Evolutionary conservation across 352 stramenopile genomes (phyloP).

Genomic region (Aphanomyces euteiches): DNA sequence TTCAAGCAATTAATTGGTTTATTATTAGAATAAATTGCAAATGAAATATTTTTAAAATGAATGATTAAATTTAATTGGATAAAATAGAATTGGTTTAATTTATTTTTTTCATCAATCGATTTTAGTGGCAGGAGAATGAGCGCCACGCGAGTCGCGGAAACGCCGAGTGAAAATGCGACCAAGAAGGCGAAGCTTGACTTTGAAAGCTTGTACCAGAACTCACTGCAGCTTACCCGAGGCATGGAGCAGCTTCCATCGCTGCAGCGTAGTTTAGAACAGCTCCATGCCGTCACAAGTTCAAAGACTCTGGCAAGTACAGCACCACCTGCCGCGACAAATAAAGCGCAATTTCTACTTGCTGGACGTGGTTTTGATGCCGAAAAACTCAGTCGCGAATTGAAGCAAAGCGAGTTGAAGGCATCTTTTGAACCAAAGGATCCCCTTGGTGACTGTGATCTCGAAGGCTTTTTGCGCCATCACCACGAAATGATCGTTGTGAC

Average conservation of each 20-base stretch:
- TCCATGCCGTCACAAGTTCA: constrained; percentile 71
- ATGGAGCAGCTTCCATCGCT: constrained; percentile 72
- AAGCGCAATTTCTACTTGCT: constrained; percentile 80
- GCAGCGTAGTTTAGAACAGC: constrained; percentile 75
- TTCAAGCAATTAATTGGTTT: constrained; percentile 7
- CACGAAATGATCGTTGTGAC: constrained; percentile 90
- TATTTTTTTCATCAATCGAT: background rate
- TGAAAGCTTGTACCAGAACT: constrained; percentile 83
- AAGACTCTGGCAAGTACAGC: constrained; percentile 31
- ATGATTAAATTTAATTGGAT: constrained; percentile 1
- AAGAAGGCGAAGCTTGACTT: constrained; percentile 52
- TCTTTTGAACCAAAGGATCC: constrained; percentile 76
- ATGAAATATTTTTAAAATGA: background rate
- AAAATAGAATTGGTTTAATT: background rate
- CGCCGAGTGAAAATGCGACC: constrained; percentile 10
- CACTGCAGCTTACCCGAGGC: constrained; percentile 76
- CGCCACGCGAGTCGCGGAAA: background rate
- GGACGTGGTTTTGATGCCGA: constrained; percentile 83
- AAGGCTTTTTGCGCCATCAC: constrained; percentile 85
- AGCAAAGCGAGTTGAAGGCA: constrained; percentile 69
- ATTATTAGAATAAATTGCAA: background rate
- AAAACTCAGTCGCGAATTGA: constrained; percentile 78
- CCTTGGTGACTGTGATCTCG: constrained; percentile 80
- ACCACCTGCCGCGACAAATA: constrained; percentile 42
- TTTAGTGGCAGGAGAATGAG: constrained; percentile 11